Conservation (phyloP, 495 filamentous ascomycete genomes). For the Neurospora cerealis region DNA sequence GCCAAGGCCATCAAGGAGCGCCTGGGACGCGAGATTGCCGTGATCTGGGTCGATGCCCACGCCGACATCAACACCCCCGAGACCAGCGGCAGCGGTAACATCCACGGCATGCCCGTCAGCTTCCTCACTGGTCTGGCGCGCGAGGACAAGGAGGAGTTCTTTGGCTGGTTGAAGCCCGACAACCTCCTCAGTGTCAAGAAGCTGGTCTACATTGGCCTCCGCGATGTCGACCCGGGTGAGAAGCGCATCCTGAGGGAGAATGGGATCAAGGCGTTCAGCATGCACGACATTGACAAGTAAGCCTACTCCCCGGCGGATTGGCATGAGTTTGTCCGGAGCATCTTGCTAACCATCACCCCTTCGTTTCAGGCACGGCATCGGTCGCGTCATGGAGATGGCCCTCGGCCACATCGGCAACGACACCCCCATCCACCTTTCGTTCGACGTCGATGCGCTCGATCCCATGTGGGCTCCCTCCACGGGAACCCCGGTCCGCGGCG, state of each 20-base stretch:
- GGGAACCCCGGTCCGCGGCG: slow-evolving; percentile 91
- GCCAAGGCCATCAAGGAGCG: slow-evolving; percentile 79
- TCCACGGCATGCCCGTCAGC: slow-evolving; percentile 96
- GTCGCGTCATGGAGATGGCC: slow-evolving; percentile 94
- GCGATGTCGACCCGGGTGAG: slow-evolving; percentile 86
- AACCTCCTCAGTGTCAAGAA: slow-evolving; percentile 59
- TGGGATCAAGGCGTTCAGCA: slow-evolving; percentile 90
- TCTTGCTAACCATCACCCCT: neutral
- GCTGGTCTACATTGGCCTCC: slow-evolving; percentile 92
- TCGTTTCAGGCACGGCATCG: slow-evolving; percentile 69
- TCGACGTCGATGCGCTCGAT: slow-evolving; percentile 95
- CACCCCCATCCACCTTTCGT: slow-evolving; percentile 92
- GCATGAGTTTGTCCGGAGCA: slow-evolving; percentile 7
- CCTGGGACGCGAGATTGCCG: slow-evolving; percentile 69
- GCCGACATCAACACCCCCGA: slow-evolving; percentile 96
- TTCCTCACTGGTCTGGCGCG: slow-evolving; percentile 79
- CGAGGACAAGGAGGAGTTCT: slow-evolving; percentile 62
- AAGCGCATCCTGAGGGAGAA: slow-evolving; percentile 83
- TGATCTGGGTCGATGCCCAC: slow-evolving; percentile 98
- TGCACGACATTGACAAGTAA: slow-evolving; percentile 93
- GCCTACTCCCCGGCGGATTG: slow-evolving; percentile 4
- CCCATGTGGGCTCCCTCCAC: slow-evolving; percentile 94
- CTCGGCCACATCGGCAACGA: slow-evolving; percentile 87
- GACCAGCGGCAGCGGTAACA: slow-evolving; percentile 79
- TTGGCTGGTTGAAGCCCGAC: slow-evolving; percentile 73